Evolutionary conservation across 805 yeast genomes (phyloP).

Genomic region (Lipomyces japonicus): DNA sequence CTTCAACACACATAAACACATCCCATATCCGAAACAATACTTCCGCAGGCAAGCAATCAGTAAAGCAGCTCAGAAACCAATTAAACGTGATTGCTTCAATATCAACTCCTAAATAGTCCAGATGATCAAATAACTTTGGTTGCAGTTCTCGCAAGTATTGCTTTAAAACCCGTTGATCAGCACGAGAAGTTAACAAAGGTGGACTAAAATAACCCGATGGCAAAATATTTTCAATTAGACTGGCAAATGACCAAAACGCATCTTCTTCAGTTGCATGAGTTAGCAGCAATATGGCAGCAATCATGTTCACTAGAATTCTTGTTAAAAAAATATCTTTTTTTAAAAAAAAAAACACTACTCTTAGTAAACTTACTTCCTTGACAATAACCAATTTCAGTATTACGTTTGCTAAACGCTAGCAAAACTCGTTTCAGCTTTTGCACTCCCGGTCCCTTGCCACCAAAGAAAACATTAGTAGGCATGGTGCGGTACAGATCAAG

Average conservation of each 20-base stretch:
- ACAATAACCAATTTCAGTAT: slow-evolving; percentile 51
- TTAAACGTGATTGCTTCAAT: slow-evolving; percentile 50
- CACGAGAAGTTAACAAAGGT: slow-evolving; percentile 39
- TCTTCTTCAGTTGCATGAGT: slow-evolving; percentile 48
- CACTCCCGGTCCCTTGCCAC: slow-evolving; percentile 53
- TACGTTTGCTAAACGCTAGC: slow-evolving; percentile 48
- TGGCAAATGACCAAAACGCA: slow-evolving; percentile 51
- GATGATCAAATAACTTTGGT: slow-evolving; percentile 44
- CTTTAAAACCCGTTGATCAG: slow-evolving; percentile 43
- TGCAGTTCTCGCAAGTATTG: slow-evolving; percentile 39
- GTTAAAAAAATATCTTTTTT: neutral
- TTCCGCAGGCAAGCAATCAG: slow-evolving; percentile 50
- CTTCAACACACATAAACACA: slow-evolving; percentile 43
- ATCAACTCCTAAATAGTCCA: slow-evolving; percentile 42
- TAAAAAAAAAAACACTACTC: neutral
- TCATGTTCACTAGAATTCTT: slow-evolving; percentile 47
- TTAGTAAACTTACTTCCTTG: slow-evolving; percentile 43
- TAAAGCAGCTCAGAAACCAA: slow-evolving; percentile 56
- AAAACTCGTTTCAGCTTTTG: slow-evolving; percentile 46
- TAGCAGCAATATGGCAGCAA: slow-evolving; percentile 50
- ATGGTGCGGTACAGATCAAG: slow-evolving; percentile 54
- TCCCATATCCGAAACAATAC: slow-evolving; percentile 54
- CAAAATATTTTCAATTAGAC: slow-evolving; percentile 47
- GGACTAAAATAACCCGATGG: slow-evolving; percentile 45
- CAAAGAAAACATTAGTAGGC: slow-evolving; percentile 53